Evolutionary conservation across 768 basidiomycete genomes (phyloP), one percentile per base, ranked within the genome.

Genomic region (Crucibulum laeve): DNA sequence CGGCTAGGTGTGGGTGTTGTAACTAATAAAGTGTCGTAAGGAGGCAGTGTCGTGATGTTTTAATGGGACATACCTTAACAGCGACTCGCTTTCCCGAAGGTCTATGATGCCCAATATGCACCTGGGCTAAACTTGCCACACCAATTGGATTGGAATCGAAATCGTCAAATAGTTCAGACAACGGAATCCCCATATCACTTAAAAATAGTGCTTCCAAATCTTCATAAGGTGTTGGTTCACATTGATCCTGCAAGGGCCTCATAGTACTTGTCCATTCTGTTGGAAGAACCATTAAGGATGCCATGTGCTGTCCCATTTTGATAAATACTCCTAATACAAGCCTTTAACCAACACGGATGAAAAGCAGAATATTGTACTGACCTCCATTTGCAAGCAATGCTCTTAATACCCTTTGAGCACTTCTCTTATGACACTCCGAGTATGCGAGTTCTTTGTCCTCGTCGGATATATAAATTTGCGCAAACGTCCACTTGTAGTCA

Each of bases 91-190:
- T 74, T 2, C 90, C 87, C 4, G 85, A 82, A 38, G 77, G 70
- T 40, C 78, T 77, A 48, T 90, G 82, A 11, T 64, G 76, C 3
- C 83, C 96, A 15, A 86, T 77, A 62, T 98, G 96, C 13, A 98
- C 96, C 63, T 99, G 96, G 4, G 96, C 96, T 26, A 97, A 65
- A 54, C 91, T 95, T 10, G 96, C 96, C 13, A 97, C 92, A 2
- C 96, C 96, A 35, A 98, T 89, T 5, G 96, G 96, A 14, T 72
- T 68, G 4, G 82, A 81, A 52, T 96, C 82, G 57, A 98, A 95
- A 47, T 91, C 79, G 10, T 80, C 79, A 55, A 98, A 97, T 24
- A 92, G 61, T 15, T 88, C 85, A 1, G 73, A 68, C 26, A 96
- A 76, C 0, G 80, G 70, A 28, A 64, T 59, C 5, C 87, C 91